These are phyloP conservation scores for Leccinum disarticulatum DNA, from an alignment of 768 basidiomycete genomes.

Conservation along the genomic window DNA sequence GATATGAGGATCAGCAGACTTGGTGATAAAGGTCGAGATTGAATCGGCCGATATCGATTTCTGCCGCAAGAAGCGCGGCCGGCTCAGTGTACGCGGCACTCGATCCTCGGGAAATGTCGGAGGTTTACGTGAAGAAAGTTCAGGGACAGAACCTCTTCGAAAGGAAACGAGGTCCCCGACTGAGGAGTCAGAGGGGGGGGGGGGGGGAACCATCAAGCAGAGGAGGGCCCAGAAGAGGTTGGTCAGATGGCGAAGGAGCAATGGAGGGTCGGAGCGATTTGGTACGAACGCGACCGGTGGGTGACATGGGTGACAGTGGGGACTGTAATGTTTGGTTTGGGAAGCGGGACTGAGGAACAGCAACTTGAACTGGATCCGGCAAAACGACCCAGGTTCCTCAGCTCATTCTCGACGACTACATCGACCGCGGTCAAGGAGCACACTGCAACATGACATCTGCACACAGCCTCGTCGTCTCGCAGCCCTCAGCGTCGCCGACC, in stretches of 20 bases:
- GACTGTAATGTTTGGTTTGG: no score
- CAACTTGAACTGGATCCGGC: constrained; percentile 87
- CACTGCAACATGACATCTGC: constrained; percentile 86
- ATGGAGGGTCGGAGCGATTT: constrained; percentile 47
- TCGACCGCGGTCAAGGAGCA: constrained; percentile 75
- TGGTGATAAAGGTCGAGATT: constrained; percentile 35
- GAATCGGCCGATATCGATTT: constrained; percentile 61
- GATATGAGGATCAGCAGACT: constrained; percentile 10
- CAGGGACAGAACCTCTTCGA: constrained; percentile 31
- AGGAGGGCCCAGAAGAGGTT: constrained; percentile 3
- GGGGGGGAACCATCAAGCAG: constrained; percentile 1
- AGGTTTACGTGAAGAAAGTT: constrained; percentile 16
- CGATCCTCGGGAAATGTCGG: constrained; percentile 18
- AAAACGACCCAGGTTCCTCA: constrained; percentile 97
- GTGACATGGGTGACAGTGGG: constrained; percentile 26
- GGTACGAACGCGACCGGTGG: constrained; percentile 15
- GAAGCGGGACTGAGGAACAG: no score
- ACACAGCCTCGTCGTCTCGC: constrained; percentile 92
- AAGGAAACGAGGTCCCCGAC: constrained; percentile 12
- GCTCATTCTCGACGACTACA: constrained; percentile 82
- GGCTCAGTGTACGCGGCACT: constrained; percentile 18
- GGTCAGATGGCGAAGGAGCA: constrained; percentile 42
- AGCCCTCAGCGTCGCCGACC: constrained; percentile 87
- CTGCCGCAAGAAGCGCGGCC: constrained; percentile 35
- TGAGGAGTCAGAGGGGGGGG: constrained; percentile 4